A percentile compares a stretch with the other conserved stretches of the same genome.
These are phyloP conservation scores for Paxillus involutus DNA, from an alignment of 768 basidiomycete species.

Conservation along the genomic window DNA sequence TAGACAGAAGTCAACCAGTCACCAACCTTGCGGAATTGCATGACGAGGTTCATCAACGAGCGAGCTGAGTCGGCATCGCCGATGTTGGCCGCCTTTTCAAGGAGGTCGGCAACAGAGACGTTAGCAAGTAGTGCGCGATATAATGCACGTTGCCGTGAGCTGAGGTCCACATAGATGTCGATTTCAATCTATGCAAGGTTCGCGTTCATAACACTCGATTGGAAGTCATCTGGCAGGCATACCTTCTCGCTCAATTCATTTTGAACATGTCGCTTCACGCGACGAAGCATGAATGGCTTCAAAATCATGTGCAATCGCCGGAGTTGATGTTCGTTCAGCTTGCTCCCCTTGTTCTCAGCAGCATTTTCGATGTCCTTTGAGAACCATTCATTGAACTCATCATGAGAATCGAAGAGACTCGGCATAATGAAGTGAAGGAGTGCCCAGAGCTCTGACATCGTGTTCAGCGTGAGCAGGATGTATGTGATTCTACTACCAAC, in stretches of 20 bases:
- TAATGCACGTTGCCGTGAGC: conserved; percentile 86
- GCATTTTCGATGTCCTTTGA: conserved; percentile 99
- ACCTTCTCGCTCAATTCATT: conserved; percentile 99
- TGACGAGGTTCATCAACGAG: conserved; percentile 97
- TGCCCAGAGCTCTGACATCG: conserved; percentile 86
- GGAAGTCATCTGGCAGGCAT: conserved; percentile 8
- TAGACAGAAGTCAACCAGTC: background rate
- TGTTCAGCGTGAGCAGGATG: conserved; percentile 3
- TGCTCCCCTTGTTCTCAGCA: conserved; percentile 86
- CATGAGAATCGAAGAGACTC: conserved; percentile 96
- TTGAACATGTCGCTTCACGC: conserved; percentile 98
- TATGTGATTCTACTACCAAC: conserved; percentile 38
- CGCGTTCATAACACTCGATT: conserved; percentile 85
- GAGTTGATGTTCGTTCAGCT: conserved; percentile 92
- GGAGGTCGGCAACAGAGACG: conserved; percentile 90
- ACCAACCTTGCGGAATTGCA: conserved; percentile 96
- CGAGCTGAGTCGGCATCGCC: conserved; percentile 90
- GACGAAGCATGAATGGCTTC: conserved; percentile 97
- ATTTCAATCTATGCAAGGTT: conserved; percentile 87
- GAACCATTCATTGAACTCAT: conserved; percentile 99
- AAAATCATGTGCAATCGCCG: conserved; percentile 97
- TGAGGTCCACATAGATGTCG: conserved; percentile 92
- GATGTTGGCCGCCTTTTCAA: conserved; percentile 89
- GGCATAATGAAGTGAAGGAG: conserved; percentile 99
- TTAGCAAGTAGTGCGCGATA: conserved; percentile 90